Percentiles rank a stretch among this genome's conserved stretches.
Evolutionary conservation across 2,329 filamentous ascomycete genomes (phyloP).

Genomic region (Trichophyton benhamiae): DNA sequence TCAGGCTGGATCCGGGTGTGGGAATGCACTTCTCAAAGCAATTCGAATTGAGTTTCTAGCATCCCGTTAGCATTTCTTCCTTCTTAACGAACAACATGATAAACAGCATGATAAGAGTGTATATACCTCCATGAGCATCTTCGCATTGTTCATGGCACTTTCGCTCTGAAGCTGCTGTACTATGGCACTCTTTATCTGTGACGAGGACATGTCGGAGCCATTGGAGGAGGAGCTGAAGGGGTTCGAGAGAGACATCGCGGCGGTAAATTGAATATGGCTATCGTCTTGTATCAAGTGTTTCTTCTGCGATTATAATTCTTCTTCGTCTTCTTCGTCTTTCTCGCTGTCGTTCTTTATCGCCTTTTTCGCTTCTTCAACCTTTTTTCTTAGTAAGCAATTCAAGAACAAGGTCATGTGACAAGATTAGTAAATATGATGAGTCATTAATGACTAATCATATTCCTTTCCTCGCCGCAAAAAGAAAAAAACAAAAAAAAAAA

Average conservation of each 20-base stretch:
- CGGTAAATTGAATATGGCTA: neutral
- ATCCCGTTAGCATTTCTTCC: conserved; percentile 1
- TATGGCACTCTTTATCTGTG: conserved; percentile 41
- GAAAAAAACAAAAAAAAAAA: neutral
- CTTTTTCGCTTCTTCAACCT: neutral
- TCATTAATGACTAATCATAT: neutral
- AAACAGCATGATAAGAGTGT: neutral
- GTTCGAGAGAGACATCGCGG: conserved; percentile 30
- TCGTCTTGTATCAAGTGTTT: neutral
- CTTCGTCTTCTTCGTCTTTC: neutral
- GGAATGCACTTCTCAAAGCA: conserved; percentile 70
- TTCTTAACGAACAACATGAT: neutral
- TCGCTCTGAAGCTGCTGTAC: conserved; percentile 54
- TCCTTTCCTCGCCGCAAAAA: neutral
- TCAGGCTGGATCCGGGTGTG: conserved; percentile 50
- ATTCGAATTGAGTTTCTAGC: conserved; percentile 64
- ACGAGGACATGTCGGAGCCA: conserved; percentile 20
- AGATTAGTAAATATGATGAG: neutral
- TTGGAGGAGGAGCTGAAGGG: conserved; percentile 21
- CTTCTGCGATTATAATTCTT: no score
- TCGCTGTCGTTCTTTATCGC: neutral
- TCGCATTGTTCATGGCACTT: conserved; percentile 55
- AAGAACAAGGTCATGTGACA: neutral
- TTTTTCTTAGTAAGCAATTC: neutral
- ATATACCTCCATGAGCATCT: conserved; percentile 55